Conservation (phyloP, 441 rosid genomes). For the Eutrema salsugineum region DNA sequence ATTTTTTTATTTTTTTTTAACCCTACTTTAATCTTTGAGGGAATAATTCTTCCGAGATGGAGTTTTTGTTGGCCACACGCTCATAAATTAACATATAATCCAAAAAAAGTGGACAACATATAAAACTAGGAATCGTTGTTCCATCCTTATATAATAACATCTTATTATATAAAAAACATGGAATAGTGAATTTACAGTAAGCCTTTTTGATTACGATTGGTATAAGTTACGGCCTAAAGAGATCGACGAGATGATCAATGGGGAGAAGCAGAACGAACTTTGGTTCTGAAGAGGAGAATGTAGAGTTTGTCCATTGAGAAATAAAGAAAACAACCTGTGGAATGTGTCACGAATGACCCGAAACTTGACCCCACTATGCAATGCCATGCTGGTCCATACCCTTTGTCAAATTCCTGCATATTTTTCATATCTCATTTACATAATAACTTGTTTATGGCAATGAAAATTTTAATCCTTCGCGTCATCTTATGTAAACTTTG, state of each 20-base stretch:
- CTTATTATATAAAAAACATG: neutral
- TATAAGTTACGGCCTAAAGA: slow-evolving; percentile 17
- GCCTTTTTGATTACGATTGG: slow-evolving; percentile 4
- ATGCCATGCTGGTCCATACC: slow-evolving; percentile 78
- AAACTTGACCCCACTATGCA: slow-evolving; percentile 71
- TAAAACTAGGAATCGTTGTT: neutral
- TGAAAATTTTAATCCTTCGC: neutral
- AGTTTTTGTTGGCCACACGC: neutral
- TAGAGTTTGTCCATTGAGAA: slow-evolving; percentile 61
- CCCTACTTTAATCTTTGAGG: neutral
- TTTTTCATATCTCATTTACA: neutral
- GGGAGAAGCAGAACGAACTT: slow-evolving; percentile 39
- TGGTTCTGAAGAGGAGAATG: slow-evolving; percentile 53
- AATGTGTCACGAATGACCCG: slow-evolving; percentile 72
- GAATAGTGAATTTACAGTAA: slow-evolving; percentile 15
- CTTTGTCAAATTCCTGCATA: slow-evolving; percentile 66
- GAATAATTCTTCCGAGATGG: neutral
- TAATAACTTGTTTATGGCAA: neutral
- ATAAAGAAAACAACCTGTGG: slow-evolving; percentile 62
- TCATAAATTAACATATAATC: neutral
- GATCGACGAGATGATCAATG: slow-evolving; percentile 17
- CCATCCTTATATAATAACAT: neutral
- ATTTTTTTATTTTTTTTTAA: neutral
- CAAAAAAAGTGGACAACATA: neutral
- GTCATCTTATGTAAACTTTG: neutral